Percentiles rank a stretch among this genome's conserved stretches.
phyloP scores from a whole-genome alignment of 2,329 filamentous ascomycete genomes.

The Orbilia blumenaviensis region DNA sequence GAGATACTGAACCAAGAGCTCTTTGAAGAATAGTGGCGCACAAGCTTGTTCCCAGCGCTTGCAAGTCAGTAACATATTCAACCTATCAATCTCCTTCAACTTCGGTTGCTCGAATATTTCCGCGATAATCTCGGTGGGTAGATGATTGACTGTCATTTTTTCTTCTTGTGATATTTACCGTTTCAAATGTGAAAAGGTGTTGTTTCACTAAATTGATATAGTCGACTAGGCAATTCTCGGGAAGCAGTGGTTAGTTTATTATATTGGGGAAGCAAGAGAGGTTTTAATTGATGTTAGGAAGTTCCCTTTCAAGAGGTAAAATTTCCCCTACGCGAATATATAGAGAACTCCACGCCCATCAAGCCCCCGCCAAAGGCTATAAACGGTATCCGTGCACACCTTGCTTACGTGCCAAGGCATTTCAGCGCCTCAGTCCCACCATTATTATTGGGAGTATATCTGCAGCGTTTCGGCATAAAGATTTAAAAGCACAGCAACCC shows the following conservation, averaged over 20 bases:
- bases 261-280: too few species aligned
- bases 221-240: too few species aligned
- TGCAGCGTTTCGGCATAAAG: not conserved
- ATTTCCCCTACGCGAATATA: not conserved
- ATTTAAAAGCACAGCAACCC: too few species aligned
- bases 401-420: not conserved
- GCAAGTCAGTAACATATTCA: not conserved
- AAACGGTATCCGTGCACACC: not conserved
- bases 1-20: not conserved
- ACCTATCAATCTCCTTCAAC: not conserved
- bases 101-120: not conserved
- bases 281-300: too few species aligned
- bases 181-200: too few species aligned
- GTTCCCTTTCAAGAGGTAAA: too few species aligned
- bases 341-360: not conserved
- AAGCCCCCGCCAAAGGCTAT: not conserved
- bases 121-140: not conserved
- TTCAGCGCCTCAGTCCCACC: not conserved
- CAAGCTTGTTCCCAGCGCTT: slow-evolving; percentile 6
- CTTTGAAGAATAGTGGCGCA: not conserved
- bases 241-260: not conserved
- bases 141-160: not conserved
- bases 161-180: not conserved
- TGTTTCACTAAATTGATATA: too few species aligned
- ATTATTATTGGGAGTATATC: too few species aligned